phyloP scores from a whole-genome alignment of 495 filamentous ascomycete genomes.

The Penicillium turbatum region DNA sequence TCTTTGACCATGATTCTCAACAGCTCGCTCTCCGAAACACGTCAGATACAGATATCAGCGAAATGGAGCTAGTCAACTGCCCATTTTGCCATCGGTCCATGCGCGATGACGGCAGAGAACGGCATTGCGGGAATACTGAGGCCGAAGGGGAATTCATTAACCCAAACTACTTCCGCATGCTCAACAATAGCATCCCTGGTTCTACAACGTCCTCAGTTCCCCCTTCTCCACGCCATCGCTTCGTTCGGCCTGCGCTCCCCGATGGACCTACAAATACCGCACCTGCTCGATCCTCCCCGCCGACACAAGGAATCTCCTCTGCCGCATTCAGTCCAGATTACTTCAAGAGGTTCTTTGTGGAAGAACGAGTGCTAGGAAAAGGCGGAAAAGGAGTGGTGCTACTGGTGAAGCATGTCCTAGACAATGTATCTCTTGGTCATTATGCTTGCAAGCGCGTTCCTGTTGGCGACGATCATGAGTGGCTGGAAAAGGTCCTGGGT shows the following conservation, averaged over 20 bases:
- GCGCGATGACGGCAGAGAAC: slow-evolving; percentile 43
- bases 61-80: slow-evolving; percentile 60
- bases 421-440: slow-evolving; percentile 78
- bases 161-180: slow-evolving; percentile 91
- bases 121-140: slow-evolving; percentile 30
- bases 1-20: slow-evolving; percentile 79
- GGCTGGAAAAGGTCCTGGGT: slow-evolving; percentile 88
- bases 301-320: slow-evolving; percentile 66
- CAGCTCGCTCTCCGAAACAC: slow-evolving; percentile 76
- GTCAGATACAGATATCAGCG: slow-evolving; percentile 35
- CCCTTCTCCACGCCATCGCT: slow-evolving; percentile 49
- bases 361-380: slow-evolving; percentile 76
- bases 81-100: slow-evolving; percentile 85
- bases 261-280: slow-evolving; percentile 31
- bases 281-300: slow-evolving; percentile 51
- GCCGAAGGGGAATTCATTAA: slow-evolving; percentile 68
- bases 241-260: slow-evolving; percentile 45
- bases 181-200: slow-evolving; percentile 58
- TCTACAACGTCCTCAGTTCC: slow-evolving; percentile 46
- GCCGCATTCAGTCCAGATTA: slow-evolving; percentile 87
- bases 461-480: slow-evolving; percentile 90
- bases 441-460: slow-evolving; percentile 98
- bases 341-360: slow-evolving; percentile 86
- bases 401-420: slow-evolving; percentile 84
- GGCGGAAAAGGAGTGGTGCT: slow-evolving; percentile 94